Base-by-base conservation (phyloP, 495 filamentous ascomycete genomes). In the Penicillium dipodomyicola region DNA sequence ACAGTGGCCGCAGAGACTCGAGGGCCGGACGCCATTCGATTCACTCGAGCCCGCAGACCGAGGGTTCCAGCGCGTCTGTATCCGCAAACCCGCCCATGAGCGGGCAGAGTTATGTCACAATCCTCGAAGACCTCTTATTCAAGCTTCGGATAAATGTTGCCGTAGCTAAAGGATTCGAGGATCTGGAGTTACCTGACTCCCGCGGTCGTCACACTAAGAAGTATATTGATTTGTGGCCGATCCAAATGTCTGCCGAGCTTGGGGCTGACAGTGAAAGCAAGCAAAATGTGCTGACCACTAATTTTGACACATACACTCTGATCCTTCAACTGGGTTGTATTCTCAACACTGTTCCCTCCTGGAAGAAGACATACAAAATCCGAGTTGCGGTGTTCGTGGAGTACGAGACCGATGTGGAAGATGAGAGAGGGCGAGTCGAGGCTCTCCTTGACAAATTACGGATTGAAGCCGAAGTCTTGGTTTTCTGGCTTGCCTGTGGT, bases 261-360 rank as follows among this genome's bases (percentile, higher is more conserved):
- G 78, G 85, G 11, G 84, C 83, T 12, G 82, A 86, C 58, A 77
- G 62, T 3, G 80, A 81, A 59, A 72, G 73, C 49, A 82, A 82
- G 54, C 78, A 80, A 47, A 92, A 86, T 63, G 80, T 93, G 17
- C 65, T 90, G 44, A 96, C 91, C 3, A 94, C 91, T 1, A 96
- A 96, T 61, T 96, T 96, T 69, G 91, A 96, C 64, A 96, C 90
- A 9, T 95, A 95, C 67, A 95, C 90, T 1, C 72, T 95, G 30
- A 95, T 95, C 57, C 77, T 96, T 14, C 91, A 96, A 64, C 76
- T 95, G 23, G 91, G 91, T 2, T 92, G 87, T 43, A 96, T 96
- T 51, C 73, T 96, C 3, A 84, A 87, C 58, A 94, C 88, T 6
- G 90, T 94, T 3, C 88, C 87, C 7, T 82, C 85, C 1, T 95